These are phyloP conservation scores for Jasminum sambac DNA, from an alignment of 257 asterid species.

Conservation along the genomic window DNA sequence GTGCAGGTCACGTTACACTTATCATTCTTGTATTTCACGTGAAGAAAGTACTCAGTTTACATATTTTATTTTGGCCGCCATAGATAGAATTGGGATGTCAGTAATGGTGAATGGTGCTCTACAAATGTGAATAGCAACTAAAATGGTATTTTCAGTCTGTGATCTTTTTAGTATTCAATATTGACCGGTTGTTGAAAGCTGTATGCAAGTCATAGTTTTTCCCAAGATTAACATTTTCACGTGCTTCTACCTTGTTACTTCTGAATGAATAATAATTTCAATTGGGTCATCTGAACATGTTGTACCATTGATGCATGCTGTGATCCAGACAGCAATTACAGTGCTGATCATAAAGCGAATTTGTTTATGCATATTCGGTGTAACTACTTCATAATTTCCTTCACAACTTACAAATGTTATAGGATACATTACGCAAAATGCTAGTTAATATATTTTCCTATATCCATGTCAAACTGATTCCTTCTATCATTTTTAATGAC, in stretches of 20 bases:
- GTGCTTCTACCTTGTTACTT: background rate
- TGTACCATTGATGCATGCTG: background rate
- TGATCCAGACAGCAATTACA: background rate
- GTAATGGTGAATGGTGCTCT: background rate
- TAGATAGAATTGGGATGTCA: background rate
- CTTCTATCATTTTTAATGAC: conserved; percentile 23
- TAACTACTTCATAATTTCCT: background rate
- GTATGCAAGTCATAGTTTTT: background rate
- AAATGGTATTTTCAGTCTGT: background rate
- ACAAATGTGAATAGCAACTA: background rate
- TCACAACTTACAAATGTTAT: background rate
- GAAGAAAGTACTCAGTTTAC: background rate
- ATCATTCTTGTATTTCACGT: background rate
- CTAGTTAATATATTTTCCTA: background rate
- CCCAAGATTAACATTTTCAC: background rate
- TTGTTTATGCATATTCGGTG: background rate
- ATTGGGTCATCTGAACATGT: background rate
- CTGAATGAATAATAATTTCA: background rate
- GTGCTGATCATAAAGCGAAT: background rate
- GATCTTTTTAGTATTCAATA: background rate
- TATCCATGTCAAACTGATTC: conserved; percentile 16
- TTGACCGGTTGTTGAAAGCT: background rate
- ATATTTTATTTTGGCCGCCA: background rate
- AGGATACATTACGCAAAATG: background rate
- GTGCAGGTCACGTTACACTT: conserved; percentile 52